Conservation (phyloP, 257 asterid genomes). For the Hygrophila difformis region DNA sequence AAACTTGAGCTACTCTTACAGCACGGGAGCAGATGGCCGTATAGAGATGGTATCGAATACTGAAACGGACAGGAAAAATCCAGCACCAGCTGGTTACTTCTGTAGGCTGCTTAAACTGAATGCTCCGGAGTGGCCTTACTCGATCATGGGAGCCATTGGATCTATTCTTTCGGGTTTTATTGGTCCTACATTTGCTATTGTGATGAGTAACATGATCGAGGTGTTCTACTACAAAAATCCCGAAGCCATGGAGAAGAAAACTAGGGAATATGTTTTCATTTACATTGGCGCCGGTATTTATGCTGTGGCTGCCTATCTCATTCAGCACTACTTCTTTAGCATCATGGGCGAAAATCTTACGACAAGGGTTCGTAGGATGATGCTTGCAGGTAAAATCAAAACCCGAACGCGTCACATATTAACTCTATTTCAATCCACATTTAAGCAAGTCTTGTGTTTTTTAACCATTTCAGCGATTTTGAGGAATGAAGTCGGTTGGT, state of each 20-base stretch:
- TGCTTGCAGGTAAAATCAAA: conserved; percentile 93
- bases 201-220: conserved; percentile 95
- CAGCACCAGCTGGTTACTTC: conserved; percentile 80
- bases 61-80: conserved; percentile 77
- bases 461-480: conserved; percentile 51
- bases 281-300: conserved; percentile 88
- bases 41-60: conserved; percentile 94
- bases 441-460: background rate
- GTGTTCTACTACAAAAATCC: conserved; percentile 77
- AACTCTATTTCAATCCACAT: background rate
- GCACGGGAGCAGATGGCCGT: conserved; percentile 95
- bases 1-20: conserved; percentile 82
- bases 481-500: conserved; percentile 91
- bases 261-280: conserved; percentile 79
- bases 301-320: conserved; percentile 83
- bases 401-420: too few species aligned
- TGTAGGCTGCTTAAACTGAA: conserved; percentile 76
- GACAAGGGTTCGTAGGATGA: conserved; percentile 92
- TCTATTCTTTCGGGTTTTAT: conserved; percentile 87
- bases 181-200: conserved; percentile 89
- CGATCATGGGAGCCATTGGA: conserved; percentile 89
- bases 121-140: conserved; percentile 98
- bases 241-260: conserved; percentile 69
- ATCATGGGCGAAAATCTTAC: conserved; percentile 98
- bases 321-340: conserved; percentile 95